phyloP scores from a whole-genome alignment of 208 protist species.

The Entamoeba invadens region DNA sequence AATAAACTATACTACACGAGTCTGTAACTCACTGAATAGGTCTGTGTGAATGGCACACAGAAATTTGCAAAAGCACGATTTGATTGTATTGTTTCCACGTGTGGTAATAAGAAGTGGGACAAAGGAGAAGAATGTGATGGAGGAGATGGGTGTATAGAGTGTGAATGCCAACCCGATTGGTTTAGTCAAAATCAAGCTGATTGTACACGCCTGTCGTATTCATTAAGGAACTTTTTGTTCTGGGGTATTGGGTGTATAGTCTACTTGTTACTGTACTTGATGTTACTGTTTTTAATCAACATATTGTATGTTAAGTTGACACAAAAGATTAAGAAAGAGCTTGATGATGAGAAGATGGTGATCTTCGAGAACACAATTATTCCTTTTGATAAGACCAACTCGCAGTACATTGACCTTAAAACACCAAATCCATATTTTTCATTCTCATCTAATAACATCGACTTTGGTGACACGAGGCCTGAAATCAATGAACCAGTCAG shows the following conservation, averaged over 20 bases:
- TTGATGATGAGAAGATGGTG: not conserved
- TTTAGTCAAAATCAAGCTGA: not conserved
- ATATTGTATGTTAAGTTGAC: not conserved
- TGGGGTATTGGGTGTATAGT: not conserved
- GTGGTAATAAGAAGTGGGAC: not conserved
- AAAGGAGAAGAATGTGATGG: constrained; percentile 1
- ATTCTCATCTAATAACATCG: not conserved
- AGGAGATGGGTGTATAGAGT: not conserved
- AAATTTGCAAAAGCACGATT: not conserved
- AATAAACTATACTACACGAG: no score
- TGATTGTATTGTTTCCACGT: not conserved
- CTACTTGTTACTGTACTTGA: not conserved
- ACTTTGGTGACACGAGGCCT: not conserved
- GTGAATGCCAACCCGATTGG: not conserved
- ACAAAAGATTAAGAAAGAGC: not conserved
- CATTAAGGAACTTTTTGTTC: not conserved
- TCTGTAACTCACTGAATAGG: no score
- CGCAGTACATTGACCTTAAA: not conserved
- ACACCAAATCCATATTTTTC: not conserved
- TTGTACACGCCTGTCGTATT: not conserved
- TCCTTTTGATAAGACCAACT: not conserved
- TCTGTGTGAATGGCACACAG: not conserved
- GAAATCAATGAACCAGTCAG: not conserved
- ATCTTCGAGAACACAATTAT: not conserved
- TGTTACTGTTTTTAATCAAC: not conserved